Evolutionary conservation across 257 asterid genomes (phyloP).

Genomic region (Przewalskia tangutica): DNA sequence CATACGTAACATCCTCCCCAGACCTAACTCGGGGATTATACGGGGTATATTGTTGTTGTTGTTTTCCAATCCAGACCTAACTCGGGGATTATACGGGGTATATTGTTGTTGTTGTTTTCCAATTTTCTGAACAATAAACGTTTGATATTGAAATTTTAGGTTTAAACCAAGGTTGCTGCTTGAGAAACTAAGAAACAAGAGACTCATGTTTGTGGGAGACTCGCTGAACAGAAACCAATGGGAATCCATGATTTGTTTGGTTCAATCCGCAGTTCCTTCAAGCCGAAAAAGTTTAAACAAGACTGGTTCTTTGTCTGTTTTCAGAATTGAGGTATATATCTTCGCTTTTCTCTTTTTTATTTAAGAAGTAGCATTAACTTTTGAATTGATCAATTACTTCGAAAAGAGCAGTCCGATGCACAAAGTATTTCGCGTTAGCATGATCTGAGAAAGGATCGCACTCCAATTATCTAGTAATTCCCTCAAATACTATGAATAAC

Average conservation of each 20-base stretch:
- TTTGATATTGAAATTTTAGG: conserved; percentile 20
- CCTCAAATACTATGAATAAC: not conserved
- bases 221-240: conserved; percentile 75
- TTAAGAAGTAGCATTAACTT: not conserved
- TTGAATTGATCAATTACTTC: not conserved
- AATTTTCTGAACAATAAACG: not conserved
- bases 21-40: too few relatives aligned
- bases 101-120: too few relatives aligned
- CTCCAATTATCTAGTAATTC: not conserved
- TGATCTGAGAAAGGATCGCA: too few relatives aligned
- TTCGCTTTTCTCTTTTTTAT: not conserved
- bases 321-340: conserved; percentile 53
- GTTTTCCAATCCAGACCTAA: too few relatives aligned
- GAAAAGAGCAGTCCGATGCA: too few relatives aligned
- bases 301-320: conserved; percentile 64
- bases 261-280: conserved; percentile 45
- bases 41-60: too few relatives aligned
- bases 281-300: conserved; percentile 58
- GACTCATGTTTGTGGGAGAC: conserved; percentile 84
- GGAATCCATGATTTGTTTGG: conserved; percentile 84
- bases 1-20: too few relatives aligned
- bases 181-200: conserved; percentile 73
- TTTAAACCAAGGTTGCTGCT: conserved; percentile 54
- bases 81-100: too few relatives aligned
- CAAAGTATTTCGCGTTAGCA: too few relatives aligned